Percentiles rank a stretch among this genome's conserved stretches.
Evolutionary conservation across 2,329 filamentous ascomycete genomes (phyloP).

Genomic region (Cyanodermella asteris): DNA sequence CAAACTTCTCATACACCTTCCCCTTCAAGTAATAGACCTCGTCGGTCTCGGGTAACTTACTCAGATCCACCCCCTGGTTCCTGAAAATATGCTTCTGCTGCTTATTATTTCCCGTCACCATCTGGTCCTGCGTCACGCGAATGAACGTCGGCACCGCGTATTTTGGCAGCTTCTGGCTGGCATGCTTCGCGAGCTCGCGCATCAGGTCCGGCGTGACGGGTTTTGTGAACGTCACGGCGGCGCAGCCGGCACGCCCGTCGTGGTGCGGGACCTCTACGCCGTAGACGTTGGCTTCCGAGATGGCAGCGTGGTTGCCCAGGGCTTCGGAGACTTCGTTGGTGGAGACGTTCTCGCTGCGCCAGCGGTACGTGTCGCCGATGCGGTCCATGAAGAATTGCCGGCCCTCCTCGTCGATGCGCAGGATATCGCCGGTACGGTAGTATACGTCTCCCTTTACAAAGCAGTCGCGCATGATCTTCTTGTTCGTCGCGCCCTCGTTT

Average conservation of each 20-base stretch:
- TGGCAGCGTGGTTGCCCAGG: conserved; percentile 40
- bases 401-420: conserved; percentile 49
- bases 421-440: conserved; percentile 67
- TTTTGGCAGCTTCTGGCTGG: conserved; percentile 35
- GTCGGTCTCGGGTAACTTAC: conserved; percentile 18
- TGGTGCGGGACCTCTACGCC: conserved; percentile 60
- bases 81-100: conserved; percentile 60
- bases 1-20: conserved; percentile 47
- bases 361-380: conserved; percentile 31
- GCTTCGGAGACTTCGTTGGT: conserved; percentile 63
- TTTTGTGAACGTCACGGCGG: conserved; percentile 38
- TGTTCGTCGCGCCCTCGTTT: conserved; percentile 45
- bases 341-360: conserved; percentile 61
- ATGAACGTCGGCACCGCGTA: conserved; percentile 65
- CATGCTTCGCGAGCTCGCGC: conserved; percentile 38
- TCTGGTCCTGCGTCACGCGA: conserved; percentile 38
- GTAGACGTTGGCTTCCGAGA: conserved; percentile 70
- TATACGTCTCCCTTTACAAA: conserved; percentile 56
- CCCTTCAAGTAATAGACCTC: conserved; percentile 47
- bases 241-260: conserved; percentile 68
- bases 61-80: conserved; percentile 51
- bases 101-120: conserved; percentile 69
- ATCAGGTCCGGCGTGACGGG: conserved; percentile 25
- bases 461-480: conserved; percentile 55
- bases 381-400: conserved; percentile 57